Evolutionary conservation across 1,139 yeast species (phyloP).

Genomic region (Geotrichum reessii): DNA sequence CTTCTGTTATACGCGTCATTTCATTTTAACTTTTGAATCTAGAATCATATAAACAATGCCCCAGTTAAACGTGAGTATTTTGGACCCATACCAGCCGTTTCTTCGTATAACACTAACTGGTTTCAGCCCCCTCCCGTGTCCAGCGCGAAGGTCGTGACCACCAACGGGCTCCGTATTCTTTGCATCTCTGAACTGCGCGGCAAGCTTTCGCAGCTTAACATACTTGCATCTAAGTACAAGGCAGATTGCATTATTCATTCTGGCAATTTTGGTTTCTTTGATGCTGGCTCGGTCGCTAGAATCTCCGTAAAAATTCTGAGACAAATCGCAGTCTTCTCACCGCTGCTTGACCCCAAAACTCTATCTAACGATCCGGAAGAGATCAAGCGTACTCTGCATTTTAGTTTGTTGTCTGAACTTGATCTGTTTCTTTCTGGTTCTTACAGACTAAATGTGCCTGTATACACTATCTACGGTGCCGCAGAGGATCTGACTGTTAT

Average conservation of each 20-base stretch:
- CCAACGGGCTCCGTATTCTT: slow-evolving; percentile 40
- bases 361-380: slow-evolving; percentile 38
- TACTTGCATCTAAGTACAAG: slow-evolving; percentile 41
- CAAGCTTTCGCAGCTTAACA: slow-evolving; percentile 44
- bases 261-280: slow-evolving; percentile 77
- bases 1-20: not conserved
- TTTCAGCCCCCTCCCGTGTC: not conserved
- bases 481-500: slow-evolving; percentile 67
- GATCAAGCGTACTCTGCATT: slow-evolving; percentile 39
- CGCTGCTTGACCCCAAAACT: slow-evolving; percentile 46
- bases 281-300: slow-evolving; percentile 49
- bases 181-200: slow-evolving; percentile 55
- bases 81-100: not conserved
- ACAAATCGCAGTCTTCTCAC: slow-evolving; percentile 66
- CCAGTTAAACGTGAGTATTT: not conserved
- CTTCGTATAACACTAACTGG: not conserved
- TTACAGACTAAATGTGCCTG: slow-evolving; percentile 51
- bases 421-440: slow-evolving; percentile 48
- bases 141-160: slow-evolving; percentile 9
- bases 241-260: slow-evolving; percentile 61
- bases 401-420: slow-evolving; percentile 49
- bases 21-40: no score
- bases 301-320: slow-evolving; percentile 43
- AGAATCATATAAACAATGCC: not conserved
- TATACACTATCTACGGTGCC: slow-evolving; percentile 71